These are phyloP conservation scores for Penicillium manginii DNA, from an alignment of 495 filamentous ascomycete genomes.

Conservation along the genomic window DNA sequence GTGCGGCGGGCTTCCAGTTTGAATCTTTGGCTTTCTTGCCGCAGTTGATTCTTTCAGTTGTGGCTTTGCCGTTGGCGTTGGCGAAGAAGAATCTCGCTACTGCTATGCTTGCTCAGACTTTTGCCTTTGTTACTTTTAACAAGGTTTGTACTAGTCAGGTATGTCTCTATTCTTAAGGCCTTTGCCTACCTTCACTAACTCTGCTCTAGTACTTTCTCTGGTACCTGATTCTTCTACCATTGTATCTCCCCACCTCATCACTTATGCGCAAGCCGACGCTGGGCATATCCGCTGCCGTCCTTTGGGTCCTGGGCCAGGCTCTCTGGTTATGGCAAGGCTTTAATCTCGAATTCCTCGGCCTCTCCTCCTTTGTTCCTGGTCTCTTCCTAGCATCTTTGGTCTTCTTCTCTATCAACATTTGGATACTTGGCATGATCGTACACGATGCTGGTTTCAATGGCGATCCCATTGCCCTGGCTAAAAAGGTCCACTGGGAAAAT, in stretches of 20 bases:
- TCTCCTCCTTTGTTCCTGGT: slow-evolving; percentile 83
- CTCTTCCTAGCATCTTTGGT: slow-evolving; percentile 72
- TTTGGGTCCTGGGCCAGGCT: slow-evolving; percentile 78
- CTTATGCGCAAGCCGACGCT: slow-evolving; percentile 60
- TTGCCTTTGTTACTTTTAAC: slow-evolving; percentile 96
- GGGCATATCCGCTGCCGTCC: slow-evolving; percentile 62
- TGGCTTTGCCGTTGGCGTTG: slow-evolving; percentile 76
- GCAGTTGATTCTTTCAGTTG: slow-evolving; percentile 75
- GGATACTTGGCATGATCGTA: slow-evolving; percentile 83
- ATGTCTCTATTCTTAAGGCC: slow-evolving; percentile 25
- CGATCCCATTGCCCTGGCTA: background rate
- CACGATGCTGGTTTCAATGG: slow-evolving; percentile 57
- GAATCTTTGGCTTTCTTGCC: slow-evolving; percentile 87
- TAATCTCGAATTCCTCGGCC: slow-evolving; percentile 82
- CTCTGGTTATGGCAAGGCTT: slow-evolving; percentile 90
- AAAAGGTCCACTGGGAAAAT: background rate
- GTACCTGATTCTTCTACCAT: slow-evolving; percentile 91
- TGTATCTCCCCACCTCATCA: slow-evolving; percentile 82
- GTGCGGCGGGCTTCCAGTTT: slow-evolving; percentile 52
- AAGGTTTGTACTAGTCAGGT: slow-evolving; percentile 99
- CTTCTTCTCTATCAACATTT: slow-evolving; percentile 86
- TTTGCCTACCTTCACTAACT: slow-evolving; percentile 1
- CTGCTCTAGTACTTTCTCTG: slow-evolving; percentile 88
- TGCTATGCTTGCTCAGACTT: slow-evolving; percentile 98
- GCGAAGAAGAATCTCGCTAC: slow-evolving; percentile 81